A percentile compares a stretch with the other conserved stretches of the same genome.
Conservation (phyloP, 1,284 basidiomycete genomes). For the Mycena sp. region DNA sequence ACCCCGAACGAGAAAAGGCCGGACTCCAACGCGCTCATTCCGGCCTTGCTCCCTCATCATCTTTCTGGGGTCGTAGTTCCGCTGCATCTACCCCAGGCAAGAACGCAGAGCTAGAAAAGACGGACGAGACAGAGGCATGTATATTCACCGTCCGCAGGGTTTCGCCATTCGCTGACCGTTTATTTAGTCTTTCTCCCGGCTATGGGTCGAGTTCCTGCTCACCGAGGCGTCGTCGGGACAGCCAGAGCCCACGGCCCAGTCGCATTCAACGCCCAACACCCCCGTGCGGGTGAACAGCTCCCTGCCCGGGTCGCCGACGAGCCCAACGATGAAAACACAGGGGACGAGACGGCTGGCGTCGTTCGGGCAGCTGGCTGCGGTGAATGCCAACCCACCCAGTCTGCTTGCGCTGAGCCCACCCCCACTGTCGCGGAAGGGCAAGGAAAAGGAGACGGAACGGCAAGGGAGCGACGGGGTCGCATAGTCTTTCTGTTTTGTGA, state of each 20-base stretch:
- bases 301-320: constrained; percentile 26
- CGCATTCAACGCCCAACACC: constrained; percentile 38
- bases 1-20: constrained; percentile 90
- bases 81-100: constrained; percentile 53
- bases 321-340: constrained; percentile 17
- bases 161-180: neutral
- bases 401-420: constrained; percentile 51
- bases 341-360: constrained; percentile 58
- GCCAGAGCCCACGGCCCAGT: constrained; percentile 38
- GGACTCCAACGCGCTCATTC: constrained; percentile 77
- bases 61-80: constrained; percentile 64
- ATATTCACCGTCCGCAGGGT: neutral
- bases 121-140: constrained; percentile 79
- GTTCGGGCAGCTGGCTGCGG: constrained; percentile 40
- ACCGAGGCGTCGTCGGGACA: constrained; percentile 83
- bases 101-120: constrained; percentile 70
- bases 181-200: constrained; percentile 88
- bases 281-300: constrained; percentile 32
- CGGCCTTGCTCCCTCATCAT: constrained; percentile 41
- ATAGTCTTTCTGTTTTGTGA: neutral
- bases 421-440: constrained; percentile 56
- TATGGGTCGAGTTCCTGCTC: constrained; percentile 96
- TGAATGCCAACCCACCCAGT: constrained; percentile 57
- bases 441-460: constrained; percentile 54
- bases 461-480: neutral